phyloP scores from a whole-genome alignment of 441 rosid genomes.

The Eutrema salsugineum region DNA sequence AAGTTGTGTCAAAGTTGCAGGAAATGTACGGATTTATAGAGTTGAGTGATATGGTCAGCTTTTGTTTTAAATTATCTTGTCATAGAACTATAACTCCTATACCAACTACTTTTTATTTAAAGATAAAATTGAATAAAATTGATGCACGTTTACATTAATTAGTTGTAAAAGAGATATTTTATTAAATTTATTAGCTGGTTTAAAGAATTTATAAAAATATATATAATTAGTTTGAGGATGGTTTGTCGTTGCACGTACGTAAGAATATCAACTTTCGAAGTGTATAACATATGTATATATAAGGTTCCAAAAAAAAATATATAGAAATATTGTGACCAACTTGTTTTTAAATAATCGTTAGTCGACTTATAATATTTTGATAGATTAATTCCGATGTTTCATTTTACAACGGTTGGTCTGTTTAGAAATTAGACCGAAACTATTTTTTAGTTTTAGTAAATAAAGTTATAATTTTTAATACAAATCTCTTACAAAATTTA shows the following conservation, averaged over 20 bases:
- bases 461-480: too few species aligned
- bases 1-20: slow-evolving; percentile 15
- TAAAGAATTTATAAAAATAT: not conserved
- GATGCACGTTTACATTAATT: not conserved
- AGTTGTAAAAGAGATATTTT: not conserved
- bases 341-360: too few species aligned
- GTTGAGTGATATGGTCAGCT: slow-evolving; percentile 17
- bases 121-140: not conserved
- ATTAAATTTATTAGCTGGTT: not conserved
- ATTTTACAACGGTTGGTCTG: too few species aligned
- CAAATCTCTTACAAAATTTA: too few species aligned
- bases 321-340: too few species aligned
- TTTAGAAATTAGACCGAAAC: too few species aligned
- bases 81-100: slow-evolving; percentile 8
- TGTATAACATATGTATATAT: too few species aligned
- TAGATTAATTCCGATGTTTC: too few species aligned
- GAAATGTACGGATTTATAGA: slow-evolving; percentile 30
- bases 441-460: too few species aligned
- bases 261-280: not conserved
- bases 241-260: not conserved
- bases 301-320: too few species aligned
- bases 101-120: slow-evolving; percentile 21
- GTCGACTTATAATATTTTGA: too few species aligned
- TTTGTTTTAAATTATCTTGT: slow-evolving; percentile 12
- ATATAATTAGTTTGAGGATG: not conserved